Conservation (phyloP, 352 stramenopile genomes). For the Phytophthora rubi region DNA sequence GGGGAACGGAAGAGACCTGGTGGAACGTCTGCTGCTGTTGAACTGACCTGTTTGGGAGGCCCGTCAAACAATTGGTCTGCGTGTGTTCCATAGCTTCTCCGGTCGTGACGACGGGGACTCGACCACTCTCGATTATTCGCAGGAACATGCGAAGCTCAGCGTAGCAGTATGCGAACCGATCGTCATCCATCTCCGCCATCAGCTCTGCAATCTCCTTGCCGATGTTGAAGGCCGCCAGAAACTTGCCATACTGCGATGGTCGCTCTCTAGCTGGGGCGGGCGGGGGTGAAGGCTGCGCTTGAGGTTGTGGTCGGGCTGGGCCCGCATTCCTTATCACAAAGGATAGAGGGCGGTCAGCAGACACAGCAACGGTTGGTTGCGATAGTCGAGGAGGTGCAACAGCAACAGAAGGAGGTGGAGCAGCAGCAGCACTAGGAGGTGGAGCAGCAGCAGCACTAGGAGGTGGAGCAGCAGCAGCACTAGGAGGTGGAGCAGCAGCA, state of each 20-base stretch:
- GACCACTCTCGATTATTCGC: slow-evolving; percentile 23
- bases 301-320: not conserved
- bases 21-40: slow-evolving; percentile 14
- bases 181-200: slow-evolving; percentile 31
- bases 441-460: not conserved
- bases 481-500: not conserved
- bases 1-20: not conserved
- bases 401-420: not conserved
- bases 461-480: not conserved
- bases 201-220: slow-evolving; percentile 36
- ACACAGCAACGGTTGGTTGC: not conserved
- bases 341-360: not conserved
- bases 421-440: not conserved
- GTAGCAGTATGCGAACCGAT: slow-evolving; percentile 20
- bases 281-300: not conserved
- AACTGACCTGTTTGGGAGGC: slow-evolving; percentile 17
- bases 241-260: slow-evolving; percentile 35
- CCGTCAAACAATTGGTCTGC: slow-evolving; percentile 8
- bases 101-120: slow-evolving; percentile 26
- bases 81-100: slow-evolving; percentile 29
- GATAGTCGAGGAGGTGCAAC: not conserved
- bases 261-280: not conserved
- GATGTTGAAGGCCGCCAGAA: slow-evolving; percentile 34
- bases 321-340: not conserved
- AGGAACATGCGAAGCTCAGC: slow-evolving; percentile 34